Conservation (phyloP, 768 basidiomycete genomes). For the Psilocybe cubensis region DNA sequence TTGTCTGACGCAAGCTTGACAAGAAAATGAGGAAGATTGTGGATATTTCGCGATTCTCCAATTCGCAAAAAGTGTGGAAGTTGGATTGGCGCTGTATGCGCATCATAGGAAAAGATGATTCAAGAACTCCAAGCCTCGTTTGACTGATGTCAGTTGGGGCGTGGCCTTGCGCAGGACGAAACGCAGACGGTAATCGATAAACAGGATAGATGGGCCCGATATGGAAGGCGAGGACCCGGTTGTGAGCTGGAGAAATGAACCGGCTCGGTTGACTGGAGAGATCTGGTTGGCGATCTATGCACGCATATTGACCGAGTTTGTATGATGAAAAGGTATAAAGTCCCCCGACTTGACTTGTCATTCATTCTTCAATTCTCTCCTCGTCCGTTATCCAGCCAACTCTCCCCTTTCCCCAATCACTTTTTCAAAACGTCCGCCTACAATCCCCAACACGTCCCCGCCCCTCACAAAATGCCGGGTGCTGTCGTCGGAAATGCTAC, state of each 20-base stretch:
- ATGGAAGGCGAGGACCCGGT: constrained; percentile 1
- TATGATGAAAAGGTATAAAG: constrained; percentile 13
- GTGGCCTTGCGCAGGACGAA: constrained; percentile 2
- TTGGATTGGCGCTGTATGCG: background rate
- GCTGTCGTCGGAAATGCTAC: constrained; percentile 67
- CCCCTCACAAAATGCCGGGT: constrained; percentile 36
- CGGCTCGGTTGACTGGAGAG: constrained; percentile 2
- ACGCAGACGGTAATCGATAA: constrained; percentile 10
- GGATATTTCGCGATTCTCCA: background rate
- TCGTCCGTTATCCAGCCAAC: background rate
- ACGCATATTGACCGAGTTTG: constrained; percentile 6
- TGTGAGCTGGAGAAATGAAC: background rate
- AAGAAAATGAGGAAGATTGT: background rate
- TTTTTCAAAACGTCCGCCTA: constrained; percentile 14
- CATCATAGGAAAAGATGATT: constrained; percentile 10
- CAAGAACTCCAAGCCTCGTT: constrained; percentile 16
- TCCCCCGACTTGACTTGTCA: background rate
- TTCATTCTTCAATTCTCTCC: background rate
- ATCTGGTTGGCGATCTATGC: constrained; percentile 6
- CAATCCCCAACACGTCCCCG: constrained; percentile 1
- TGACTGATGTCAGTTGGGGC: constrained; percentile 12
- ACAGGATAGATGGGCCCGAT: constrained; percentile 9
- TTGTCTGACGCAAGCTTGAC: too few relatives aligned
- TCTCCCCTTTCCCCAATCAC: background rate
- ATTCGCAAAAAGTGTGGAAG: background rate